These are phyloP conservation scores for Crithidia expoeki DNA, from an alignment of 208 protist genomes.

Conservation along the genomic window DNA sequence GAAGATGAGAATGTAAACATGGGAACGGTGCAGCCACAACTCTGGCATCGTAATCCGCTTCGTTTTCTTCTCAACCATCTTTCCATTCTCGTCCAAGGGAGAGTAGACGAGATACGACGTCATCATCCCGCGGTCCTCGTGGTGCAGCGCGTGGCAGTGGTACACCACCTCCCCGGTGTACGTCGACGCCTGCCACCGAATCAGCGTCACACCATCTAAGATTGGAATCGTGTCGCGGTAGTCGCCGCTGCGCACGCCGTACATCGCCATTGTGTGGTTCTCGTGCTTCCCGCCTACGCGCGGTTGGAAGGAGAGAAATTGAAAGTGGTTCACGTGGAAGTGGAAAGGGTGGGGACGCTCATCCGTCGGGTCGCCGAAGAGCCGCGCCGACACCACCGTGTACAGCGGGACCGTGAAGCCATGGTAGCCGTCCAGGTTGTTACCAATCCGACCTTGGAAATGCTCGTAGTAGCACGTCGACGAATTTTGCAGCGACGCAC, in stretches of 20 bases:
- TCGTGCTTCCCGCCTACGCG: slow-evolving; percentile 73
- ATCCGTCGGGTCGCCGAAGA: slow-evolving; percentile 80
- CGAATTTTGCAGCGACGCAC: slow-evolving; percentile 57
- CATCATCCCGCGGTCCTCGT: slow-evolving; percentile 92
- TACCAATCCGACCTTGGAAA: slow-evolving; percentile 60
- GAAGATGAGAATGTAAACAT: slow-evolving; percentile 17
- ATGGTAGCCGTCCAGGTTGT: slow-evolving; percentile 36
- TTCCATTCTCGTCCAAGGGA: slow-evolving; percentile 22
- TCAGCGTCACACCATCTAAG: slow-evolving; percentile 75
- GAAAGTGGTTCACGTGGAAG: slow-evolving; percentile 89
- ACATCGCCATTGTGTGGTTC: slow-evolving; percentile 73
- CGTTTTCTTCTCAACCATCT: slow-evolving; percentile 5
- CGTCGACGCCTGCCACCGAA: slow-evolving; percentile 81
- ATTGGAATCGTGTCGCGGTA: slow-evolving; percentile 89
- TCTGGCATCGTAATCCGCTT: background rate
- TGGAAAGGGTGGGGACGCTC: slow-evolving; percentile 79
- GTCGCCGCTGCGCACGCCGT: slow-evolving; percentile 63
- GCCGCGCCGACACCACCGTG: slow-evolving; percentile 58
- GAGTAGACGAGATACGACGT: slow-evolving; percentile 69
- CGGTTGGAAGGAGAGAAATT: slow-evolving; percentile 71
- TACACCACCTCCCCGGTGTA: slow-evolving; percentile 85
- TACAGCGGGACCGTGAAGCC: slow-evolving; percentile 76
- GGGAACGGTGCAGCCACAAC: slow-evolving; percentile 3
- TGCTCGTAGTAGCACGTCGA: slow-evolving; percentile 67
- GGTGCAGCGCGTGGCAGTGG: slow-evolving; percentile 82